Evolutionary conservation across 805 yeast species (phyloP).

Genomic region (Pichia pseudocactophila): DNA sequence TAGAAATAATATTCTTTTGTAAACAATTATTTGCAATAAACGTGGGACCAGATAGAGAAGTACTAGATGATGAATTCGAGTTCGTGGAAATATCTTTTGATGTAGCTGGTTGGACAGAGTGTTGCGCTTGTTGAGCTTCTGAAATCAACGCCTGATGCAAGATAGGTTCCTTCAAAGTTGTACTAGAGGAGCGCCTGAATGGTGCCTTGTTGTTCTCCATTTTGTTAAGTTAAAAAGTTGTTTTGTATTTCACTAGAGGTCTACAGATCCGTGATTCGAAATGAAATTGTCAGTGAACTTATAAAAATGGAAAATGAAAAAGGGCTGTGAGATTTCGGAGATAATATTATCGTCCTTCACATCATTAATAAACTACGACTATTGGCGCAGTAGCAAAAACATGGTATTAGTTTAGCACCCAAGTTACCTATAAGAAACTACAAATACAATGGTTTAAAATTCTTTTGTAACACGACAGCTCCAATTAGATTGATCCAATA

Average conservation of each 20-base stretch:
- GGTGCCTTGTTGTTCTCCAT: not conserved
- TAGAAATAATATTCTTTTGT: not conserved
- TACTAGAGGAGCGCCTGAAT: constrained; percentile 2
- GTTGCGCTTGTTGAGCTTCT: constrained; percentile 1
- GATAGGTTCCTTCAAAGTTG: constrained; percentile 5
- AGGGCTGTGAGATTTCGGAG: too few species aligned
- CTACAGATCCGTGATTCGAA: too few species aligned
- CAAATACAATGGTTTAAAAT: too few species aligned
- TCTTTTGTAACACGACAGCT: constrained; percentile 42
- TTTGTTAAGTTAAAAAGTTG: too few species aligned
- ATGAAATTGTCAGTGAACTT: too few species aligned
- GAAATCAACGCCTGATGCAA: constrained; percentile 6
- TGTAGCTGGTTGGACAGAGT: not conserved
- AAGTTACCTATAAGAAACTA: too few species aligned
- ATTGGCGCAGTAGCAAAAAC: too few species aligned
- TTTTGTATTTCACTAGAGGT: too few species aligned
- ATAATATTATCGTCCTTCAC: not conserved
- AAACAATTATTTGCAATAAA: not conserved
- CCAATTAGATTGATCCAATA: constrained; percentile 71
- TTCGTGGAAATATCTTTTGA: not conserved
- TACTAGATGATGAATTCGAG: not conserved
- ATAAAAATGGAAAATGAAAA: too few species aligned
- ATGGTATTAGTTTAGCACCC: too few species aligned
- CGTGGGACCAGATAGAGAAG: not conserved
- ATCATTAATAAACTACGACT: too few species aligned